Conservation (phyloP, 2,329 filamentous ascomycete species). For the Talaromyces funiculosus region DNA sequence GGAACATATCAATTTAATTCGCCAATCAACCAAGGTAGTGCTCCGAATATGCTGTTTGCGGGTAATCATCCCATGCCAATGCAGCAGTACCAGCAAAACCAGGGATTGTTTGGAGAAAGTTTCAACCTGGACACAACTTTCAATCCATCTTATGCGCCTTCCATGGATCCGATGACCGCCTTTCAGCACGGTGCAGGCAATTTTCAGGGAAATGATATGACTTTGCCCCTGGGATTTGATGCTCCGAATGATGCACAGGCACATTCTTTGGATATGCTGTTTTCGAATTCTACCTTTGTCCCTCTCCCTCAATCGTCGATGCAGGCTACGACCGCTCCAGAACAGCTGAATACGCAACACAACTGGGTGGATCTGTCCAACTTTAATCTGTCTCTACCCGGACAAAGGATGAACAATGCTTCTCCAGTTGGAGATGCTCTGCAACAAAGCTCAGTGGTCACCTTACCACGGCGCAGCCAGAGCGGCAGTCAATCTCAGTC, state of each 20-base stretch:
- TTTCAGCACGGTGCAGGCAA: not conserved
- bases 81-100: not conserved
- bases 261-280: slow-evolving; percentile 10
- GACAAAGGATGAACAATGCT: not conserved
- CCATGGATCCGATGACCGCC: slow-evolving; percentile 7
- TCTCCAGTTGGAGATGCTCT: not conserved
- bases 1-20: slow-evolving; percentile 10
- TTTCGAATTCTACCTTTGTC: slow-evolving; percentile 7
- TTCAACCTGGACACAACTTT: slow-evolving; percentile 6
- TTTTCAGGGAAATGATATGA: slow-evolving; percentile 2
- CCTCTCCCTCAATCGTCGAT: slow-evolving; percentile 6
- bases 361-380: slow-evolving; percentile 12
- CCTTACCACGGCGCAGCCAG: not conserved
- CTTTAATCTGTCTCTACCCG: slow-evolving; percentile 7
- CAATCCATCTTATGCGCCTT: slow-evolving; percentile 1
- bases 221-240: slow-evolving; percentile 4
- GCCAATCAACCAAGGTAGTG: not conserved
- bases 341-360: slow-evolving; percentile 3
- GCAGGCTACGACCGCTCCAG: slow-evolving; percentile 2
- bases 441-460: not conserved
- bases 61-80: slow-evolving; percentile 2
- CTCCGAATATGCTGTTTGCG: not conserved
- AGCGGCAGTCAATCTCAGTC: slow-evolving; percentile 1
- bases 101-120: not conserved
- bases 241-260: not conserved